Evolutionary conservation across 129 eudicot species (phyloP).

Genomic region (Flaveria linearis): DNA sequence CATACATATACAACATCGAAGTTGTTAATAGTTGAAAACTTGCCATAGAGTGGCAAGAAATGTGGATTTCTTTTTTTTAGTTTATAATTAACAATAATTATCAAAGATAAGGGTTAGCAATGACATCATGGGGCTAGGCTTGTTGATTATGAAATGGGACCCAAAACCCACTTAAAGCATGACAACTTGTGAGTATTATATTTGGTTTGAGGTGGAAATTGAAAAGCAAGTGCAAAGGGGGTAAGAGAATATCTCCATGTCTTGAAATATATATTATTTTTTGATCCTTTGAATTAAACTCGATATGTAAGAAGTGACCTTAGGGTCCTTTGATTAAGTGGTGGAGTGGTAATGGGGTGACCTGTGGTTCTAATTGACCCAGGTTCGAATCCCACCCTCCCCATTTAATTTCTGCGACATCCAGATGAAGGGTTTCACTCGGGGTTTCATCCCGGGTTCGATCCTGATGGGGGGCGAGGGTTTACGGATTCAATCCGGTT

Average conservation of each 20-base stretch:
- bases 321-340: too few species aligned
- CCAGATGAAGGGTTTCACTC: too few species aligned
- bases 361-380: too few species aligned
- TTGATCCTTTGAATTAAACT: conserved; percentile 31
- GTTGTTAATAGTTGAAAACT: conserved; percentile 22
- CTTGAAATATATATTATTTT: conserved; percentile 23
- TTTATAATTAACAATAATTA: conserved; percentile 19
- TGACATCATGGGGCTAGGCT: conserved; percentile 47
- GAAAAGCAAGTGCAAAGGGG: conserved; percentile 35
- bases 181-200: conserved; percentile 34
- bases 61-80: conserved; percentile 6
- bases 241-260: conserved; percentile 29
- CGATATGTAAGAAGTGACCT: conserved; percentile 22
- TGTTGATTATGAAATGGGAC: conserved; percentile 39
- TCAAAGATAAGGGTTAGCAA: conserved; percentile 37
- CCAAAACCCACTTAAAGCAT: conserved; percentile 39
- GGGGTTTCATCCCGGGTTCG: too few species aligned
- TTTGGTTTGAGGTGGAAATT: conserved; percentile 43
- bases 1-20: not conserved
- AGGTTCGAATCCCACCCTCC: too few species aligned
- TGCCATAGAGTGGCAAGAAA: conserved; percentile 28
- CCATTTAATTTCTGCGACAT: too few species aligned
- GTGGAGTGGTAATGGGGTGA: too few species aligned
- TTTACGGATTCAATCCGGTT: too few species aligned
- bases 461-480: too few species aligned